A percentile compares a stretch with the other conserved stretches of the same genome.
phyloP scores from a whole-genome alignment of 306 rosid species.

The Cucumis melo region DNA sequence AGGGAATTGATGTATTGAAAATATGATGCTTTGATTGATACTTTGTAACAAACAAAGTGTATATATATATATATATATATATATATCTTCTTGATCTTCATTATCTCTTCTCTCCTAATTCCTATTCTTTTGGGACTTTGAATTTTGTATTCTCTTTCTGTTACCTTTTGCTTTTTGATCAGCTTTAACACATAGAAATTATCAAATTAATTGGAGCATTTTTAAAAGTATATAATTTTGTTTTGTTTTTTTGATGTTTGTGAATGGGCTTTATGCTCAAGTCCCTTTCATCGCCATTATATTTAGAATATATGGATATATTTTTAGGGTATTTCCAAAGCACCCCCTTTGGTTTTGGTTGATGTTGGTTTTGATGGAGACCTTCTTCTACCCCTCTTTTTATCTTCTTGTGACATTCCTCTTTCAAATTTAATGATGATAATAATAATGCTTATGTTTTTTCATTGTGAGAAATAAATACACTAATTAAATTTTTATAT shows the following conservation, averaged over 20 bases:
- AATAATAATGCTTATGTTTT: too few species aligned
- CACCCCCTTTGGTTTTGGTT: not conserved
- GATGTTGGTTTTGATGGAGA: conserved; percentile 2
- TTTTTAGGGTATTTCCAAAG: conserved; percentile 6
- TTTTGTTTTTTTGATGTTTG: not conserved
- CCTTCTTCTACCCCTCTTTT: not conserved
- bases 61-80: not conserved
- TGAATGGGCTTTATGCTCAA: not conserved
- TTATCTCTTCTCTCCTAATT: not conserved
- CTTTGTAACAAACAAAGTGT: not conserved
- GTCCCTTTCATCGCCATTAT: not conserved
- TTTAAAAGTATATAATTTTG: too few species aligned
- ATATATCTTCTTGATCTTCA: not conserved
- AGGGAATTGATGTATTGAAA: not conserved
- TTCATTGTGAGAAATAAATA: too few species aligned
- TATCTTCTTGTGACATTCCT: not conserved
- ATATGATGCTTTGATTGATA: not conserved
- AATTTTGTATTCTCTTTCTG: conserved; percentile 3
- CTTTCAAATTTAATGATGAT: not conserved
- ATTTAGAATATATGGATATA: not conserved
- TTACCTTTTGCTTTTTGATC: not conserved
- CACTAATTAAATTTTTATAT: too few species aligned
- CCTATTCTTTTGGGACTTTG: not conserved
- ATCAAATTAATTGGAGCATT: not conserved
- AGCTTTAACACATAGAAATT: not conserved